Evolutionary conservation across 495 filamentous ascomycete genomes (phyloP), one percentile per base, ranked within the genome.

Genomic region (Aspergillus kassunensis): DNA sequence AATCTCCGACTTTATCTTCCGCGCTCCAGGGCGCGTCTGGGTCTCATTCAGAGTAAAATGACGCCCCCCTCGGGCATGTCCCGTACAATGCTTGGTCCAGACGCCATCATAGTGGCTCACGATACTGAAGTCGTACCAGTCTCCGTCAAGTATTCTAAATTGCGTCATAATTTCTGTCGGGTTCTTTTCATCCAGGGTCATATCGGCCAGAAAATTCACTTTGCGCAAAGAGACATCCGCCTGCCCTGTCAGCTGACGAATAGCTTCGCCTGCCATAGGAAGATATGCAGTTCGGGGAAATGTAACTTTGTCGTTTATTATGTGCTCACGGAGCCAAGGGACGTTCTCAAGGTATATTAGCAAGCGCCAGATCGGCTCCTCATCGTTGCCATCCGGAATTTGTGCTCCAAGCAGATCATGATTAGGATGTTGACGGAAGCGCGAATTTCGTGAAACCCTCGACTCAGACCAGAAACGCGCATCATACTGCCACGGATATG

Each of bases 271-370:
- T 2, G 57, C 69, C 67, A 81, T 77, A 6, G 67, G 57, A 1
- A 79, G 62, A 44, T 76, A 79, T 0, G 69, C 77, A 11, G 78
- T 71, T 15, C 59, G 63, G 0, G 80, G 78, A 41, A 78, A 78
- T 0, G 81, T 50, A 7, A 76, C 19, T 3, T 30, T 29, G 1
- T n/a, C 41, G n/a, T 44, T n/a, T 2, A 44, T 18, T 11, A 44
- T 6, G 25, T 44, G 24, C 2, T 44, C 41, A 0, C 41, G 41
- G 8, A 44, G 41, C 41, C 41, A 44, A 10, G 41, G 41, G 9
- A 44, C 41, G 18, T 30, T 44, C 2, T 44, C 41, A 30, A 44
- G 41, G 24, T 44, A 30, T 3, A 44, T 15, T 1, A 44, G 13
- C 4, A 25, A 44, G 21, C 41, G 41, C 41, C 41, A 44, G 13